phyloP scores from a whole-genome alignment of 2,329 filamentous ascomycete genomes.

The Colletotrichum tanaceti region DNA sequence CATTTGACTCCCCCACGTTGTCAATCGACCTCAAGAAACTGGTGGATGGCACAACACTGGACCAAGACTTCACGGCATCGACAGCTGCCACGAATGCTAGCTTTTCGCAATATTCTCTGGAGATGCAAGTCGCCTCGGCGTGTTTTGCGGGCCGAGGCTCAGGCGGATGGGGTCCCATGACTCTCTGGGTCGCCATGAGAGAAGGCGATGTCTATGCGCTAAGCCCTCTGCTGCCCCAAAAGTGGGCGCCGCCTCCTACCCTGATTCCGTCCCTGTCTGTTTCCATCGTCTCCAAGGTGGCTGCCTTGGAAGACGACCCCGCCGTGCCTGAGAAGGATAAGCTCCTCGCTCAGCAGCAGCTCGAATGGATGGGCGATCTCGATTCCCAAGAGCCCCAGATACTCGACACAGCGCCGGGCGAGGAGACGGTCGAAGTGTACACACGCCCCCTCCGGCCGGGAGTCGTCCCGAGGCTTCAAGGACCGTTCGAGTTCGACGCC shows the following conservation, averaged over 20 bases:
- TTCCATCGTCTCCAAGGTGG: conserved; percentile 81
- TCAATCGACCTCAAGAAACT: conserved; percentile 91
- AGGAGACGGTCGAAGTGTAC: conserved; percentile 66
- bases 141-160: conserved; percentile 76
- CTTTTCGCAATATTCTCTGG: conserved; percentile 89
- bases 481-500: conserved; percentile 69
- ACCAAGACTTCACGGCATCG: conserved; percentile 86
- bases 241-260: conserved; percentile 82
- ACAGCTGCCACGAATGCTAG: conserved; percentile 78
- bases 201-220: conserved; percentile 94
- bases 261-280: conserved; percentile 85
- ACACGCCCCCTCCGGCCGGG: conserved; percentile 68
- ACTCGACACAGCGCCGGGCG: conserved; percentile 62
- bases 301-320: conserved; percentile 70
- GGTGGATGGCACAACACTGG: conserved; percentile 81
- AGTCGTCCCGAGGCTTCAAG: conserved; percentile 69
- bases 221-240: conserved; percentile 87
- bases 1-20: conserved; percentile 84
- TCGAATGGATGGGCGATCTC: conserved; percentile 75
- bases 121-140: conserved; percentile 93
- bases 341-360: conserved; percentile 71
- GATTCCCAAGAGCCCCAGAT: conserved; percentile 71
- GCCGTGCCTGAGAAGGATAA: conserved; percentile 63
- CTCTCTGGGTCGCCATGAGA: conserved; percentile 95
- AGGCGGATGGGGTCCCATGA: conserved; percentile 96